These are phyloP conservation scores for Coemansia sp. DNA, from an alignment of 192 early-diverging fungal genomes.

Conservation along the genomic window DNA sequence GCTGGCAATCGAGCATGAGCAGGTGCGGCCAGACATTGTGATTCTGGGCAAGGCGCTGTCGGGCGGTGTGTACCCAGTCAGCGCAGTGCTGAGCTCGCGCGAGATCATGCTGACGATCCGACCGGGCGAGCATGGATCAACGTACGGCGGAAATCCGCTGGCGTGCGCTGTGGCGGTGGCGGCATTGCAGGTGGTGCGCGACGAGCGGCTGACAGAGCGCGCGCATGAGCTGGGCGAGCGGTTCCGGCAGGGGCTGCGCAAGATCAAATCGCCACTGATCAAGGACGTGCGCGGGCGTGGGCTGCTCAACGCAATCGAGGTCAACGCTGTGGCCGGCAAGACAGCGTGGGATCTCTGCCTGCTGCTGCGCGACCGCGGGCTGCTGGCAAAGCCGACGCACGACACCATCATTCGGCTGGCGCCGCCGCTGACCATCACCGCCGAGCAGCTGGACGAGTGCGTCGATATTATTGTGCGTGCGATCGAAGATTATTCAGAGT, in stretches of 20 bases:
- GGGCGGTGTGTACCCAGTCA: conserved; percentile 95
- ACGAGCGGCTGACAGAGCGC: conserved; percentile 86
- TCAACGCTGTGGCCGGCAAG: conserved; percentile 81
- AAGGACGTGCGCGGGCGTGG: conserved; percentile 86
- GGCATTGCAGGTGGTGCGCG: conserved; percentile 90
- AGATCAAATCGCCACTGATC: conserved; percentile 78
- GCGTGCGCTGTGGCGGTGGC: conserved; percentile 93
- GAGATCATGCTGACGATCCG: conserved; percentile 80
- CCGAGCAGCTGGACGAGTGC: conserved; percentile 80
- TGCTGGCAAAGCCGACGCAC: conserved; percentile 98
- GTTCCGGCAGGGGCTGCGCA: conserved; percentile 76
- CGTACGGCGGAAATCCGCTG: conserved; percentile 97
- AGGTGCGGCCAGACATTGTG: conserved; percentile 88
- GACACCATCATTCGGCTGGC: conserved; percentile 97
- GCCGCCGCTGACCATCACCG: conserved; percentile 93
- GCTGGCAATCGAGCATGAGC: conserved; percentile 92
- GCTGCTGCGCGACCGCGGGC: conserved; percentile 84
- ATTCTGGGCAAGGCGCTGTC: conserved; percentile 98
- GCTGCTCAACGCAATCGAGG: conserved; percentile 93
- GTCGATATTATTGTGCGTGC: conserved; percentile 76
- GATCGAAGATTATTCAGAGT: conserved; percentile 63
- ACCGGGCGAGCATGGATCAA: conserved; percentile 95
- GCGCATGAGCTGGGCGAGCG: conserved; percentile 74
- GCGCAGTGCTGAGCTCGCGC: conserved; percentile 83
- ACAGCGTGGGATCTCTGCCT: conserved; percentile 98